Evolutionary conservation across 306 rosid genomes (phyloP), one percentile per base, ranked within the genome.

Genomic region (Boehmeria nivea): DNA sequence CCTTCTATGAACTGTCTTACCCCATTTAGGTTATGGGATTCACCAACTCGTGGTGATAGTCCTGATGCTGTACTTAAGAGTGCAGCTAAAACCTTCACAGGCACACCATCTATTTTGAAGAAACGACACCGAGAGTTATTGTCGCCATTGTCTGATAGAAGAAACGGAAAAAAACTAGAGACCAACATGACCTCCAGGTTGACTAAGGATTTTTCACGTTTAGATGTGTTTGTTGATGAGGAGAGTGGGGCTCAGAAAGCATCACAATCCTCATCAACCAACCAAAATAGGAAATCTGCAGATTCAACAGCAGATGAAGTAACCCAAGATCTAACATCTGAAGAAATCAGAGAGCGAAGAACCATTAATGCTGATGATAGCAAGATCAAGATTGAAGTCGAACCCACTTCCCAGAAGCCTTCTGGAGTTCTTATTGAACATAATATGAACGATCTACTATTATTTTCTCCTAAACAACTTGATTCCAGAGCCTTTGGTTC

Each of bases 1-100:
- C 75, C 96, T 51, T 88, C 96, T 58, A 74, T 79, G 86, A 87
- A 85, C 78, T 81, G 88, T 67, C 87, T 82, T 22, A 81, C 96
- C 59, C 96, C 99, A 59, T 83, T 79, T 66, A 93, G 83, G 81
- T 63, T 85, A 65, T 93, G 96, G 95, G 95, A 88, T 57, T 87
- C 96, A 1, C 99, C 99, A 55, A 67, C 87, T 62, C 82, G 57
- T 6, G 82, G 73, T 70, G 67, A 70, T 65, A 87, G 93, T 75
- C 96, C 99, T 1, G 85, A 84, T 64, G 95, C 89, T 33, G 65
- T 91, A 59, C 77, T 91, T 62, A 82, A 78, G 72, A 77, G 78
- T 84, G 99, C 96, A 27, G 93, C 99, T 54, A 91, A 82, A 87
- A 84, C 93, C 60, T 87, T 91, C 64, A 84, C 76, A 0, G 73